Base-by-base conservation (phyloP, 2,329 filamentous ascomycete species). In the Diaporthe australafricana region DNA sequence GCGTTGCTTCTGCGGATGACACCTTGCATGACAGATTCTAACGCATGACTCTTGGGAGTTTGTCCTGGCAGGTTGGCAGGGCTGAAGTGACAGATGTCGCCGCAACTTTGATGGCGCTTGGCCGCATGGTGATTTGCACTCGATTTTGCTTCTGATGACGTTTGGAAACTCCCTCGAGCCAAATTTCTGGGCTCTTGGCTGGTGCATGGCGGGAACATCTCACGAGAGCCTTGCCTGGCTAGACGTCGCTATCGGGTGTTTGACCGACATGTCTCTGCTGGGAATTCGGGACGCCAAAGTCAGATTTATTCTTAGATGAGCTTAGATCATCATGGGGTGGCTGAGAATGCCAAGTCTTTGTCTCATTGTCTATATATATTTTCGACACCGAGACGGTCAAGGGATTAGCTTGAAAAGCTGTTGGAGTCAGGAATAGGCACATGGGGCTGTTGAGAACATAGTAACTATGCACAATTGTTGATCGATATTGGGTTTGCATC, bases 221-320 rank as follows among this genome's bases (percentile, higher is more conserved):
- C 60, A 3, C 20, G 14, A 1, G 32, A 27, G 14, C 17, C 12
- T 48, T 25, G 57, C 40, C 57, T 47, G 30, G 57, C n/a, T 12
- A 42, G 40, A 3, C 12, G 20, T 63, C 60, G 60, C 60, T 63
- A 48, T 63, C 60, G 60, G 42, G 60, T 30, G 60, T 35, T 63
- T 63, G 60, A 35, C 60, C 42, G 27, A 48, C 20, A 20, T 25
- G 11, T 5, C 27, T n/a, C 30, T 48, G 20, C 57, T 47, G 27
- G 25, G 57, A 17, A 11, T 48, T 11, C 2, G 7, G 8, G 42
- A 20, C 27, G 40, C 57, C 57, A 1, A 48, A 25, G 3, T 45
- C 5, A 16, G 27, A 12, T 12, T 63, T 5, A 8, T n/a, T 3
- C n/a, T n/a, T n/a, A 63, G 57, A 7, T 48, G 42, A 32, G 22